Base-by-base conservation (phyloP, 495 filamentous ascomycete genomes). In the Trichoderma asperelloides region DNA sequence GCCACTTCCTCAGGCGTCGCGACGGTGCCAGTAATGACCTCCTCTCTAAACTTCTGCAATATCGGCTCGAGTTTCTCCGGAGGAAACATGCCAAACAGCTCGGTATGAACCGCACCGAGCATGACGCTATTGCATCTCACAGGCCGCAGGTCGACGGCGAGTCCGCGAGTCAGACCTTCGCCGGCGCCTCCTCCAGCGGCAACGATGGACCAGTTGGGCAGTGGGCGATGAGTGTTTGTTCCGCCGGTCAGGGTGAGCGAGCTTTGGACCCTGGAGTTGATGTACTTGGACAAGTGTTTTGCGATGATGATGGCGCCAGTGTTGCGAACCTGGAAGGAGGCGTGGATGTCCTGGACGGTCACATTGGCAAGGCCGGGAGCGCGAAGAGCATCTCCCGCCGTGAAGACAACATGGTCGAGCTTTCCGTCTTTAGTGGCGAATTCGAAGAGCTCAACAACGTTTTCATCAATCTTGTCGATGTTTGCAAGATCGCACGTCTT, bases 351-450 rank as follows among this genome's bases (percentile, higher is more conserved):
- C 1, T 77, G 76, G 11, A 79, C 67, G 1, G 75, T 78, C 6
- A 81, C 45, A 18, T 83, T 77, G 6, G 72, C 21, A 3, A 86
- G 45, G 9, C 72, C 71, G 1, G 68, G 68, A 7, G 79, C 64
- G 11, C 72, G 23, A 1, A 84, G 77, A 4, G 72, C 66, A 65
- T 87, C 75, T 0, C 68, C 86, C 0, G 88, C 87, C 0, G 87
- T 89, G 76, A 78, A 84, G 66, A 87, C 81, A 33, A 90, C 78
- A 69, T 90, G 88, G 74, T 90, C 79, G 66, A 90, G 68, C 40
- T 74, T 74, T 27, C 76, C 67, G 62, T 70, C 64, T 23, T 68
- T 70, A 30, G 18, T 63, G 12, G 73, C 72, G 8, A 77, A 73
- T 1, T 77, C 51, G 66, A 89, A 81, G 9, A 88, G 76, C 0